These are phyloP conservation scores for Parsonsia alboflavescens DNA, from an alignment of 257 asterid genomes.

Conservation along the genomic window DNA sequence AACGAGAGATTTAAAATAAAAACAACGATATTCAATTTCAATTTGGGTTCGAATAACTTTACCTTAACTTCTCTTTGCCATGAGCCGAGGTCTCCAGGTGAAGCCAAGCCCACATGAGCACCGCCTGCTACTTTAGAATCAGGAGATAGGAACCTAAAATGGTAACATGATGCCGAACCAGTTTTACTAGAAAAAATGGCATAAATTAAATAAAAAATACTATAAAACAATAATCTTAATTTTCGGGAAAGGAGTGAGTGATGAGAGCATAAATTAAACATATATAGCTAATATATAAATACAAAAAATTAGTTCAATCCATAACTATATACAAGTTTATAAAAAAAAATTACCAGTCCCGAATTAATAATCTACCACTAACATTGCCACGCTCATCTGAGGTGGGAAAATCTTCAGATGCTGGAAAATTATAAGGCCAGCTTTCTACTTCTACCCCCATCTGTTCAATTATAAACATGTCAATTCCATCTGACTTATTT, in stretches of 20 bases:
- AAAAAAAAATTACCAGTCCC: not conserved
- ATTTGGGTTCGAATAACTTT: too few species aligned
- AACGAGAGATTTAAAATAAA: too few species aligned
- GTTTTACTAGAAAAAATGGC: not conserved
- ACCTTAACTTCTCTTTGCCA: constrained; percentile 82
- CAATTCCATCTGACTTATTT: not conserved
- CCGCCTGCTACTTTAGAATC: constrained; percentile 39
- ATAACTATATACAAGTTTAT: too few species aligned
- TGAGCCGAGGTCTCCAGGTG: constrained; percentile 60
- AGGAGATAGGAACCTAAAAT: constrained; percentile 31
- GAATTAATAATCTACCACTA: constrained; percentile 30
- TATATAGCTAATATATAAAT: too few species aligned
- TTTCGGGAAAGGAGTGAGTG: too few species aligned
- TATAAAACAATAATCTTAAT: not conserved
- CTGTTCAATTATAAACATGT: constrained; percentile 20
- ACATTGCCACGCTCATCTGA: constrained; percentile 52
- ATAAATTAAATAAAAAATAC: not conserved
- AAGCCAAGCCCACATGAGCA: constrained; percentile 62
- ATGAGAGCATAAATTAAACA: too few species aligned
- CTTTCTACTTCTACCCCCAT: constrained; percentile 48
- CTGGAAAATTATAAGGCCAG: constrained; percentile 66
- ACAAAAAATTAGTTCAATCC: too few species aligned
- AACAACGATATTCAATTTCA: too few species aligned
- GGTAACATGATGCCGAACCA: not conserved
- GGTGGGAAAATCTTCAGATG: constrained; percentile 50